Evolutionary conservation across 139 green algal species (phyloP).

Genomic region (Penium margaritaceum): DNA sequence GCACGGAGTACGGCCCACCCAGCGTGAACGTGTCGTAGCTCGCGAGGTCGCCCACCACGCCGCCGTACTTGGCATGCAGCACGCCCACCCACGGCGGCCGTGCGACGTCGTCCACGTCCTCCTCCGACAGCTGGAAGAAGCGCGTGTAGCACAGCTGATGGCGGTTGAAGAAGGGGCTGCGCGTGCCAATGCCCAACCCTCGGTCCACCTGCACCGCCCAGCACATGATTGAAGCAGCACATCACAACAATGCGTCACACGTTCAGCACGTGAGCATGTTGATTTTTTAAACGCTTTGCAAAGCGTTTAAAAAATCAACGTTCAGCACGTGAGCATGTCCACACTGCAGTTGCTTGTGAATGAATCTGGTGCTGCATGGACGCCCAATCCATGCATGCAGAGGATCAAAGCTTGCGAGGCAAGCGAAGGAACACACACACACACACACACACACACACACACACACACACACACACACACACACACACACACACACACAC

Average conservation of each 20-base stretch:
- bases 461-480: neutral
- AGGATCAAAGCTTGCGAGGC: neutral
- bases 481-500: neutral
- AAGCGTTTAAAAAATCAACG: neutral
- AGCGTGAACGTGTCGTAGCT: slow-evolving; percentile 88
- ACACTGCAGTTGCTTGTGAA: too few relatives aligned
- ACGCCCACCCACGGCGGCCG: slow-evolving; percentile 55
- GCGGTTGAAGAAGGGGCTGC: slow-evolving; percentile 68
- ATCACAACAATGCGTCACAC: neutral
- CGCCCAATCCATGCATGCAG: neutral
- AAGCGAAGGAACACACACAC: neutral
- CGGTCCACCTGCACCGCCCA: slow-evolving; percentile 78
- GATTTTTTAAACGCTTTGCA: neutral
- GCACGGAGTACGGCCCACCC: slow-evolving; percentile 85
- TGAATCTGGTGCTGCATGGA: too few relatives aligned
- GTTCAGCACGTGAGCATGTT: neutral
- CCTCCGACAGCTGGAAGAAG: slow-evolving; percentile 59
- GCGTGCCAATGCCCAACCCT: slow-evolving; percentile 63
- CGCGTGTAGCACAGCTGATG: slow-evolving; percentile 33
- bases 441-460: neutral
- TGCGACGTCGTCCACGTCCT: too few relatives aligned
- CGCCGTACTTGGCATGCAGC: slow-evolving; percentile 60
- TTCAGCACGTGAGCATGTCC: neutral
- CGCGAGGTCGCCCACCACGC: slow-evolving; percentile 75
- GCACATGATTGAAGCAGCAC: too few relatives aligned